Conservation (phyloP, 108 stramenopile genomes). For the Pseudonitzschia pungens region DNA sequence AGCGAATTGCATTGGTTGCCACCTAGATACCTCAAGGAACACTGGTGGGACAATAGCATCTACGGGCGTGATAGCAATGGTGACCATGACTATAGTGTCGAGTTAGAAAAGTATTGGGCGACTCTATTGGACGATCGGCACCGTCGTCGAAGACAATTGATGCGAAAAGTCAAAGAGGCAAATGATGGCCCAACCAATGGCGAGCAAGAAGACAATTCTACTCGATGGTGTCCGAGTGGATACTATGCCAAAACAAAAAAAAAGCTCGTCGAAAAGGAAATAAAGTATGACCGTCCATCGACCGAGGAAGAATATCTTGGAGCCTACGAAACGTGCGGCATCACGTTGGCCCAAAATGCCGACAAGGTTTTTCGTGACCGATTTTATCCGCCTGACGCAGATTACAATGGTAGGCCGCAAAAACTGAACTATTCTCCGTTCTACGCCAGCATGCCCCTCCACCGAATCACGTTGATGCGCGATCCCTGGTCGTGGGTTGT, state of each 20-base stretch:
- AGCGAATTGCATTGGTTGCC: slow-evolving; percentile 53
- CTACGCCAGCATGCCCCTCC: slow-evolving; percentile 43
- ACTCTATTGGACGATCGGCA: neutral
- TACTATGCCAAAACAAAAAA: neutral
- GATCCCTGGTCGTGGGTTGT: slow-evolving; percentile 47
- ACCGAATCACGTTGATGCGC: slow-evolving; percentile 41
- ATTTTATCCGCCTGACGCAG: neutral
- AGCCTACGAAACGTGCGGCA: neutral
- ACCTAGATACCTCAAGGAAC: slow-evolving; percentile 23
- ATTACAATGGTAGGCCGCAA: neutral
- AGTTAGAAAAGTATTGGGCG: slow-evolving; percentile 2
- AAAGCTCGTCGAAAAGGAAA: neutral
- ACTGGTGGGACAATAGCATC: slow-evolving; percentile 25
- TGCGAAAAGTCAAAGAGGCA: neutral
- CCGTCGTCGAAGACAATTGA: neutral
- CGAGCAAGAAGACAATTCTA: neutral
- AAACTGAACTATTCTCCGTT: slow-evolving; percentile 27
- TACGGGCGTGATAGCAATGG: neutral
- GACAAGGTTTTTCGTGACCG: neutral
- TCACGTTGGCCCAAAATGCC: neutral
- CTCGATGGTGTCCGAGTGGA: slow-evolving; percentile 4
- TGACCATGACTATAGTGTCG: neutral
- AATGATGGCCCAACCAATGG: neutral
- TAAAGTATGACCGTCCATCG: neutral
- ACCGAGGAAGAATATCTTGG: neutral